Percentiles rank a stretch among this genome's conserved stretches.
Evolutionary conservation across 139 green algal species (phyloP).

Genomic region (Volvox africanus): DNA sequence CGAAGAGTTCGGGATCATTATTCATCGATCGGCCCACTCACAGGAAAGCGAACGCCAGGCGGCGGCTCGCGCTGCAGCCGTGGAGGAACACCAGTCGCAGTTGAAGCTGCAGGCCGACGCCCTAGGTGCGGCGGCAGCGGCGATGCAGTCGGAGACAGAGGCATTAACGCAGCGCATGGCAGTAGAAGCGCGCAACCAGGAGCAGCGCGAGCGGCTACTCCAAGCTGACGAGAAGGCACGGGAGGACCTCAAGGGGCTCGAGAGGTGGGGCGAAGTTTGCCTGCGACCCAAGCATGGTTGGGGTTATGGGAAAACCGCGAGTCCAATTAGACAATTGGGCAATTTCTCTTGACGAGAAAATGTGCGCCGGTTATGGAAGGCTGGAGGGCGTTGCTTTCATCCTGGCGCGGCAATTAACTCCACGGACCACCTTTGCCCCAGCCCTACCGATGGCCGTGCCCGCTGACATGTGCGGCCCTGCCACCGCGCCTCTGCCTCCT

Average conservation of each 20-base stretch:
- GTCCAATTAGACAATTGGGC: no score
- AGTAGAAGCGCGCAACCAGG: neutral
- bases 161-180: neutral
- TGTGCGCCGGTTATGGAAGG: no score
- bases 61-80: neutral
- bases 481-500: no score
- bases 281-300: no score
- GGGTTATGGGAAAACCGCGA: no score
- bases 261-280: neutral
- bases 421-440: no score
- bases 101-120: conserved; percentile 28
- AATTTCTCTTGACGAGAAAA: no score
- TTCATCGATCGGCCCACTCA: neutral
- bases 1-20: no score
- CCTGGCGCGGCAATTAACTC: no score
- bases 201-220: conserved; percentile 11
- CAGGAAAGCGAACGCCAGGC: conserved; percentile 44
- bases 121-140: conserved; percentile 24
- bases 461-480: no score
- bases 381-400: no score
- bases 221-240: conserved; percentile 6
- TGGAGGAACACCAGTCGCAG: conserved; percentile 39
- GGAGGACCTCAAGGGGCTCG: conserved; percentile 6
- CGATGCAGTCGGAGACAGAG: neutral
- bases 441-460: no score